Conservation (phyloP, 148 eudicot genomes). For the Agrostemma githago region DNA sequence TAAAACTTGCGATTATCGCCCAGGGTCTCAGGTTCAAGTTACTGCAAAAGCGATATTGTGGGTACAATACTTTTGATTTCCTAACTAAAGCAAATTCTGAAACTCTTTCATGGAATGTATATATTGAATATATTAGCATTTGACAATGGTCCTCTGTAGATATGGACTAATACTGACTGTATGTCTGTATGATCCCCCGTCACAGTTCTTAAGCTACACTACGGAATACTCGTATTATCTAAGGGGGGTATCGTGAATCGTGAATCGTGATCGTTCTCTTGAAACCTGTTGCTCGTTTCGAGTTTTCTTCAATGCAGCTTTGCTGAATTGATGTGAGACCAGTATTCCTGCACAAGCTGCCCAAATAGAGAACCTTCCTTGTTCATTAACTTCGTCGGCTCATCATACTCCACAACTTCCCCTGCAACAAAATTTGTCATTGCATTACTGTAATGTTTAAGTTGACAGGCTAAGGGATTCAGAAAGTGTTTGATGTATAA, state of each 20-base stretch:
- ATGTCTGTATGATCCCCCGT: neutral
- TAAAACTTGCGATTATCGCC: too few species aligned
- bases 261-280: neutral
- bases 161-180: neutral
- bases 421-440: slow-evolving; percentile 28
- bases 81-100: too few species aligned
- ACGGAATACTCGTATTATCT: too few species aligned
- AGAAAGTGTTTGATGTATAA: neutral
- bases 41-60: too few species aligned
- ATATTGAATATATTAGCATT: too few species aligned
- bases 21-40: too few species aligned
- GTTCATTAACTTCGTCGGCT: slow-evolving; percentile 45
- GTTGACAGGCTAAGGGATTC: neutral
- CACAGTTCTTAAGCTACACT: neutral
- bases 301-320: neutral
- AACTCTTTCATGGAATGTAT: too few species aligned
- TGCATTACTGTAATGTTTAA: neutral
- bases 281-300: neutral
- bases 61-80: too few species aligned
- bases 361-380: slow-evolving; percentile 42
- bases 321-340: slow-evolving; percentile 9
- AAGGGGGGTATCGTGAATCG: neutral
- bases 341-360: slow-evolving; percentile 51
- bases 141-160: too few species aligned
- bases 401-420: slow-evolving; percentile 46